phyloP scores from a whole-genome alignment of 2,329 filamentous ascomycete genomes.

The Talaromyces amestolkiae region DNA sequence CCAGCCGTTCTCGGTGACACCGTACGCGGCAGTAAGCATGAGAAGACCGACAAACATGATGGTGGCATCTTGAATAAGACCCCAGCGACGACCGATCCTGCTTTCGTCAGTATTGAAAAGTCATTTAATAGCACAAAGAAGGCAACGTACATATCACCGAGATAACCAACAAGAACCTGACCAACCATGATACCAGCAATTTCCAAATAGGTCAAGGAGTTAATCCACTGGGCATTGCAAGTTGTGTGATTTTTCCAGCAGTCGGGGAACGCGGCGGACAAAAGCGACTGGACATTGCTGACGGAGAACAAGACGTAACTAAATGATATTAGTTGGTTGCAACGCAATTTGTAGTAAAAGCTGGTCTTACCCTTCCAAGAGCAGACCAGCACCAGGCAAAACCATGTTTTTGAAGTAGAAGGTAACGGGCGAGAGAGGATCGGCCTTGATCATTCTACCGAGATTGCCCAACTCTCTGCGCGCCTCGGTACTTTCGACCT shows the following conservation, averaged over 20 bases:
- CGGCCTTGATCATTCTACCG: constrained; percentile 77
- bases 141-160: constrained; percentile 61
- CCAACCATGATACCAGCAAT: constrained; percentile 93
- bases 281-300: constrained; percentile 83
- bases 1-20: constrained; percentile 82
- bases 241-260: constrained; percentile 69
- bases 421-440: constrained; percentile 77
- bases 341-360: not conserved
- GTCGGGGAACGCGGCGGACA: constrained; percentile 67
- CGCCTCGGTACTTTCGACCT: constrained; percentile 69
- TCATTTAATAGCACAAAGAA: not conserved
- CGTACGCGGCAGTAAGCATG: constrained; percentile 91
- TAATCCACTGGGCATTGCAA: constrained; percentile 77
- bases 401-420: constrained; percentile 91
- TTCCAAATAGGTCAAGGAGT: constrained; percentile 85
- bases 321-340: not conserved
- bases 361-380: constrained; percentile 69
- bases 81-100: constrained; percentile 87
- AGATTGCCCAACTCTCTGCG: constrained; percentile 64
- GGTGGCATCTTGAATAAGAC: constrained; percentile 87
- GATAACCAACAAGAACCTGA: constrained; percentile 80
- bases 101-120: constrained; percentile 23
- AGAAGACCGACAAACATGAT: constrained; percentile 94
- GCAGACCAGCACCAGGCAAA: constrained; percentile 85
- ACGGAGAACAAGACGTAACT: constrained; percentile 96